phyloP scores from a whole-genome alignment of 2,329 filamentous ascomycete genomes.

The Claviceps humidiphila region DNA sequence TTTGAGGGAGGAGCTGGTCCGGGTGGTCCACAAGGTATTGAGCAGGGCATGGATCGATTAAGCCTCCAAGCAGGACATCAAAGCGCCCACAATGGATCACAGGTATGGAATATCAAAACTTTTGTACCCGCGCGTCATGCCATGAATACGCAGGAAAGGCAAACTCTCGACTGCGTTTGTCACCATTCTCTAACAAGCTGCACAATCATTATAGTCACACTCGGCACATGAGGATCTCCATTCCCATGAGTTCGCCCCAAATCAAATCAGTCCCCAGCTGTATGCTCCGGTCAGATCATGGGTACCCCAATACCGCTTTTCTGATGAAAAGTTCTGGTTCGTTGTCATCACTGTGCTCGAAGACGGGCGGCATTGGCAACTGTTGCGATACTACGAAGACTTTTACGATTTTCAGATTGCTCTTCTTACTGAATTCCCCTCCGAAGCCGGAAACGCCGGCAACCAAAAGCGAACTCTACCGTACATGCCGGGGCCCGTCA shows the following conservation, averaged over 20 bases:
- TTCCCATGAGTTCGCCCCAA: constrained; percentile 21
- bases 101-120: constrained; percentile 11
- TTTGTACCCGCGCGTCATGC: too few relatives aligned
- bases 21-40: constrained; percentile 33
- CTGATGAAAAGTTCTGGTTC: constrained; percentile 98
- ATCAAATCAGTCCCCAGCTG: constrained; percentile 39
- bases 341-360: constrained; percentile 86
- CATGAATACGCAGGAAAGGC: too few relatives aligned
- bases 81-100: constrained; percentile 11
- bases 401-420: constrained; percentile 99
- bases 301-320: constrained; percentile 88
- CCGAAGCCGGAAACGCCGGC: constrained; percentile 79
- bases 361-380: constrained; percentile 82
- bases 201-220: constrained; percentile 10
- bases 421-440: constrained; percentile 79
- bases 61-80: constrained; percentile 41
- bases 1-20: constrained; percentile 50
- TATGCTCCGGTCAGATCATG: constrained; percentile 69
- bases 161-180: too few relatives aligned
- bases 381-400: constrained; percentile 92
- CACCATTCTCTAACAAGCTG: not conserved
- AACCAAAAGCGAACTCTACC: constrained; percentile 70
- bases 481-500: constrained; percentile 96
- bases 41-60: constrained; percentile 64
- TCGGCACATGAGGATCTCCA: constrained; percentile 16